Percentiles rank a stretch among this genome's conserved stretches.
Conservation (phyloP, 1,284 basidiomycete species). For the Thelephora terrestris region DNA sequence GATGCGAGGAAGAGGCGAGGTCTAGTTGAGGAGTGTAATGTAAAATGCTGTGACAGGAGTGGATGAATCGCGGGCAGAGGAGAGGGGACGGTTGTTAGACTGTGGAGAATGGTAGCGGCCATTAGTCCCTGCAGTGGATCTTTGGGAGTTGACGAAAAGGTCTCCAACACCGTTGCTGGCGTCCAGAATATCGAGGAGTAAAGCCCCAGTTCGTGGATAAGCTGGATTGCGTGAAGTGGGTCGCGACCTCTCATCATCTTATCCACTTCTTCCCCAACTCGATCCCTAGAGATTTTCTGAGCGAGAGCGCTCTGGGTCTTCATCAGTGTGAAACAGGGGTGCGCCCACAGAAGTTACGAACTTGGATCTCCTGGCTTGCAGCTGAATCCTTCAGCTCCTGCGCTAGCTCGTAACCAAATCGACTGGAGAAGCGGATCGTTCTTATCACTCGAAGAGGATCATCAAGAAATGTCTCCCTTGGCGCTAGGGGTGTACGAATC, state of each 20-base stretch:
- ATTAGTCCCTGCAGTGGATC: constrained; percentile 33
- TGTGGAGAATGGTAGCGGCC: constrained; percentile 51
- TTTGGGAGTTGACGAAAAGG: constrained; percentile 34
- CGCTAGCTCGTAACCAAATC: constrained; percentile 82
- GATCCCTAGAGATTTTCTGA: constrained; percentile 78
- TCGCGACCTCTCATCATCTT: constrained; percentile 88
- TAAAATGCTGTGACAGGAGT: constrained; percentile 30
- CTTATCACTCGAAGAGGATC: constrained; percentile 91
- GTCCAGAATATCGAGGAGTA: constrained; percentile 65
- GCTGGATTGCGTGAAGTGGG: constrained; percentile 62
- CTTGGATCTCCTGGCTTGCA: constrained; percentile 62
- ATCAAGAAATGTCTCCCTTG: constrained; percentile 84
- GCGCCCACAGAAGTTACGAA: constrained; percentile 19
- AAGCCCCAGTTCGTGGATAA: constrained; percentile 63
- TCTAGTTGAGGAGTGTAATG: constrained; percentile 30
- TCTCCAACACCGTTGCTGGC: constrained; percentile 32
- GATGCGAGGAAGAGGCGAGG: constrained; percentile 69
- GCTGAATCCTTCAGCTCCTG: constrained; percentile 61
- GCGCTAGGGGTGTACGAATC: constrained; percentile 85
- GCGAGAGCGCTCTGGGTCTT: constrained; percentile 52
- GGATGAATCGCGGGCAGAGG: constrained; percentile 37
- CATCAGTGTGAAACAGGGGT: constrained; percentile 3
- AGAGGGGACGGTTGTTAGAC: constrained; percentile 29
- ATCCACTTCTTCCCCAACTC: constrained; percentile 82
- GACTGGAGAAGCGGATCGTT: constrained; percentile 85